Percentiles rank a stretch among this genome's conserved stretches.
Evolutionary conservation across 208 protist species (phyloP).

Genomic region (Acanthamoeba healyi): DNA sequence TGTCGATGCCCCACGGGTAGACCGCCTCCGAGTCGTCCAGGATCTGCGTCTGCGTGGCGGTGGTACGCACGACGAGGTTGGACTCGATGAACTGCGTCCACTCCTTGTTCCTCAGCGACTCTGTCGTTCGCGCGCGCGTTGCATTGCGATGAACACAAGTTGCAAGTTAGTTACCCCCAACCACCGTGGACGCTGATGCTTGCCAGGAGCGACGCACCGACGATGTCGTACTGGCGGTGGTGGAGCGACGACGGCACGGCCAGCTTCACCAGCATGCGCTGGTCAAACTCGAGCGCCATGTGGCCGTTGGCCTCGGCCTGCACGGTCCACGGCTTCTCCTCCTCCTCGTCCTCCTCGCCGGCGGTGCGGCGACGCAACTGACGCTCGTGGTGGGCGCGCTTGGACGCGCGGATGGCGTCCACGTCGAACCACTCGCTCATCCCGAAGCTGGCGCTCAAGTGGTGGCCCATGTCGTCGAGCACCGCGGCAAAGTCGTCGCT

Average conservation of each 20-base stretch:
- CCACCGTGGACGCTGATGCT: too few relatives aligned
- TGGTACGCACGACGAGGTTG: not conserved
- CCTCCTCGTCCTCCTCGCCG: not conserved
- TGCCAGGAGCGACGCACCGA: not conserved
- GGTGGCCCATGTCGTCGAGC: not conserved
- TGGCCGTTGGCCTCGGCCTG: not conserved
- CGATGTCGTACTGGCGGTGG: not conserved
- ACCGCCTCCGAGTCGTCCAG: not conserved
- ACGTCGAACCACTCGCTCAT: not conserved
- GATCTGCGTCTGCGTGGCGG: not conserved
- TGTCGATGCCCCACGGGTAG: constrained; percentile 58
- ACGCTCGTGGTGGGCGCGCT: not conserved
- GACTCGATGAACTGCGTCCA: constrained; percentile 32
- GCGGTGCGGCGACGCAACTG: not conserved
- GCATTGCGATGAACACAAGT: not conserved
- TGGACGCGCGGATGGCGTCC: not conserved
- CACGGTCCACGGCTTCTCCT: not conserved
- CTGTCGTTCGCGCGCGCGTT: not conserved
- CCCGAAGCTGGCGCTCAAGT: not conserved
- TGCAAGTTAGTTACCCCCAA: not conserved
- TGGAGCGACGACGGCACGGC: not conserved
- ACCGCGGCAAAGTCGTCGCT: not conserved
- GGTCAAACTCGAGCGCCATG: not conserved
- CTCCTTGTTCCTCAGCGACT: not conserved
- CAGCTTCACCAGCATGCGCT: not conserved